Evolutionary conservation across 768 basidiomycete species (phyloP).

Genomic region (Collybia nuda): DNA sequence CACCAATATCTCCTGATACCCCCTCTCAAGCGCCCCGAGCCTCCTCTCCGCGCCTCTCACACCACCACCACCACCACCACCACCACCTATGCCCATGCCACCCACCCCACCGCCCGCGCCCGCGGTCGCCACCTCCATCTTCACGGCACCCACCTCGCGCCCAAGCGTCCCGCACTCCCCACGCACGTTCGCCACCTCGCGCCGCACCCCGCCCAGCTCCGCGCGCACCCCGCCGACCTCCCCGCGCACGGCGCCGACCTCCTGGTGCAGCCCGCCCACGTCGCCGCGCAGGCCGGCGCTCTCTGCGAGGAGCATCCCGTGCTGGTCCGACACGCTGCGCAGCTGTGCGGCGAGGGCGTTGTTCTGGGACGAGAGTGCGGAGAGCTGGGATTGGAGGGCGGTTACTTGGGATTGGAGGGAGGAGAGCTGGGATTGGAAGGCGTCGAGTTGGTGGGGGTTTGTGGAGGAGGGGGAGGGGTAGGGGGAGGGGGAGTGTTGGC

Average conservation of each 20-base stretch:
- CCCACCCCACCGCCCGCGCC: slow-evolving; percentile 26
- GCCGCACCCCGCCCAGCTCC: neutral
- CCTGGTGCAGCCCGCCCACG: neutral
- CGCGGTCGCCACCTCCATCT: slow-evolving; percentile 13
- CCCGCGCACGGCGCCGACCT: neutral
- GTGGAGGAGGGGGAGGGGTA: slow-evolving; percentile 2
- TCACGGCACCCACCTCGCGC: slow-evolving; percentile 1
- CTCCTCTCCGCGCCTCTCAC: slow-evolving; percentile 24
- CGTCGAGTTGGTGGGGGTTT: slow-evolving; percentile 11
- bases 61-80: slow-evolving; percentile 33
- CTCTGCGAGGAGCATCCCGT: neutral
- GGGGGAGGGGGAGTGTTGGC: slow-evolving; percentile 22
- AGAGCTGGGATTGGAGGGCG: slow-evolving; percentile 25
- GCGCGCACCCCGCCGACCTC: neutral
- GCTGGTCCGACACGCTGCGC: neutral
- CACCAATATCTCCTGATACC: slow-evolving; percentile 34
- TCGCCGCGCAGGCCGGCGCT: neutral
- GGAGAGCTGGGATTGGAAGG: slow-evolving; percentile 10
- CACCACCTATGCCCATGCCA: too few species aligned
- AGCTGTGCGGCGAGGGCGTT: neutral
- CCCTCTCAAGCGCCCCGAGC: slow-evolving; percentile 34
- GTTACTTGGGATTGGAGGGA: slow-evolving; percentile 31
- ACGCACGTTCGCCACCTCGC: neutral
- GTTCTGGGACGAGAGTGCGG: neutral
- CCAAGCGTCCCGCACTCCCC: neutral